Conservation (phyloP, 2,329 filamentous ascomycete genomes). For the Knufia petricola region DNA sequence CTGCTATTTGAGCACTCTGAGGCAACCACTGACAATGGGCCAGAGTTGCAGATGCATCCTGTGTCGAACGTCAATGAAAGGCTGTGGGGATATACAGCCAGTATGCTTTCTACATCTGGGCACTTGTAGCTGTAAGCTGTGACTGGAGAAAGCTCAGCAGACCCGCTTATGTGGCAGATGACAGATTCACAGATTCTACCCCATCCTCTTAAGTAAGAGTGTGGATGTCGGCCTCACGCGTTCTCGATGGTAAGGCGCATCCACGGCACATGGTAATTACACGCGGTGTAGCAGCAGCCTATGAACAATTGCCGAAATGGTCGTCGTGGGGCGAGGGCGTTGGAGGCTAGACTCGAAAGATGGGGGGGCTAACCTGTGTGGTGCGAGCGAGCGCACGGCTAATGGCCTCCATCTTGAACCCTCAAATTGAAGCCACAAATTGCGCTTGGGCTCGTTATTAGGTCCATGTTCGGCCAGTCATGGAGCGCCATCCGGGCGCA, state of each 20-base stretch:
- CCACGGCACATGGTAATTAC: neutral
- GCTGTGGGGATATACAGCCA: too few relatives aligned
- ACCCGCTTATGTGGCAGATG: too few relatives aligned
- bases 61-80: too few relatives aligned
- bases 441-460: neutral
- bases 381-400: neutral
- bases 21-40: too few relatives aligned
- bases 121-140: too few relatives aligned
- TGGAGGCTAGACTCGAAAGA: neutral
- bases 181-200: too few relatives aligned
- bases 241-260: neutral
- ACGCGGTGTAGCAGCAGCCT: slow-evolving; percentile 1
- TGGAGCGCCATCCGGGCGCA: neutral
- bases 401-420: slow-evolving; percentile 1
- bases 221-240: neutral
- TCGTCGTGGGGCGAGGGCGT: neutral
- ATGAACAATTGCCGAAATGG: neutral
- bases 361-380: neutral
- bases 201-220: slow-evolving; percentile 1
- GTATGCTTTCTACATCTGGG: too few relatives aligned
- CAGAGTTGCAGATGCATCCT: too few relatives aligned
- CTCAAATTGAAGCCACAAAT: slow-evolving; percentile 4
- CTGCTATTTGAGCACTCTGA: too few relatives aligned
- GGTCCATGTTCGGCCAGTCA: neutral
- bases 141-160: too few relatives aligned